phyloP scores from a whole-genome alignment of 106 monocot species.

The Acanthochlamys bracteata region DNA sequence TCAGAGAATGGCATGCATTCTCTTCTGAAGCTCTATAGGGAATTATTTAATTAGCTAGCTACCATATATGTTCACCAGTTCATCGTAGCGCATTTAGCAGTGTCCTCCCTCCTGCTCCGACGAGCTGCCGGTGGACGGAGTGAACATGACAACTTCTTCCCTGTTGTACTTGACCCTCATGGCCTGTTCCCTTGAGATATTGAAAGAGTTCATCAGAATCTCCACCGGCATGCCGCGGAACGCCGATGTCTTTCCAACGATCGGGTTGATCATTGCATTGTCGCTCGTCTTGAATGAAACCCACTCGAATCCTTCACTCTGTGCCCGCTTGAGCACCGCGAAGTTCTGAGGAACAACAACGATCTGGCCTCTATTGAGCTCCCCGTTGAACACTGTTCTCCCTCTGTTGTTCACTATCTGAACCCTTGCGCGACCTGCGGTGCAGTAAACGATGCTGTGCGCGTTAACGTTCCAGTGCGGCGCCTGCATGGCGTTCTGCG shows the following conservation, averaged over 20 bases:
- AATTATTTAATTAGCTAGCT: too few species aligned
- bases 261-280: constrained; percentile 6
- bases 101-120: background rate
- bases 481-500: constrained; percentile 21
- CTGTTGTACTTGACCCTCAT: constrained; percentile 16
- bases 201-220: constrained; percentile 19
- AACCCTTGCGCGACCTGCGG: constrained; percentile 4
- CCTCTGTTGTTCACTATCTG: constrained; percentile 20
- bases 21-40: too few species aligned
- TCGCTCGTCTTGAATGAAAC: constrained; percentile 22
- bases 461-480: constrained; percentile 35
- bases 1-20: too few species aligned
- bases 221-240: constrained; percentile 17
- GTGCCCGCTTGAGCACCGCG: constrained; percentile 19
- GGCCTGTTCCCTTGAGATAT: constrained; percentile 14
- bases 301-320: constrained; percentile 25
- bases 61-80: too few species aligned
- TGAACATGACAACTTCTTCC: constrained; percentile 17
- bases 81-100: too few species aligned
- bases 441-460: constrained; percentile 25
- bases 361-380: constrained; percentile 13
- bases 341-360: constrained; percentile 30
- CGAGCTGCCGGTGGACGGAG: constrained; percentile 1
- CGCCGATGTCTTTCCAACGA: constrained; percentile 21
- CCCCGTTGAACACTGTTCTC: constrained; percentile 10